Conservation (phyloP, 2,329 filamentous ascomycete species). For the Colletotrichum tamarilloi region DNA sequence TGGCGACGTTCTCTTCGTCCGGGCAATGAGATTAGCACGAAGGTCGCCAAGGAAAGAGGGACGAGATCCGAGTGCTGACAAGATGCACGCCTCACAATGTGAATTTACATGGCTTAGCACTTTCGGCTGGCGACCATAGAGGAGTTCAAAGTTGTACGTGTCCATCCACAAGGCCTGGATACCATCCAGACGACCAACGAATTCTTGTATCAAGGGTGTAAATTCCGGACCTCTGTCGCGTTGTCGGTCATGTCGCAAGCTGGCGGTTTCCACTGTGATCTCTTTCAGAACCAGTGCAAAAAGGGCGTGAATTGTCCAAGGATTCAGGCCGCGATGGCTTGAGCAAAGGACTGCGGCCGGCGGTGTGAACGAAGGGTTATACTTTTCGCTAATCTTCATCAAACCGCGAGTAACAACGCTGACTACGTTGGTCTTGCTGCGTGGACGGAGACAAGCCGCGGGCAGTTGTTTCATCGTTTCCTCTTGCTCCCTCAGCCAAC, state of each 20-base stretch:
- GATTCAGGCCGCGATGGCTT: slow-evolving; percentile 53
- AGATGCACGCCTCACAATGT: slow-evolving; percentile 64
- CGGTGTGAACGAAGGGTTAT: slow-evolving; percentile 40
- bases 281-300: slow-evolving; percentile 56
- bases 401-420: slow-evolving; percentile 46
- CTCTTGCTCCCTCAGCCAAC: slow-evolving; percentile 51
- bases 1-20: slow-evolving; percentile 46
- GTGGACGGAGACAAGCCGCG: slow-evolving; percentile 42
- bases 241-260: slow-evolving; percentile 41
- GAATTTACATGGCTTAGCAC: slow-evolving; percentile 43
- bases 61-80: slow-evolving; percentile 59
- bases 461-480: slow-evolving; percentile 38
- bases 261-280: slow-evolving; percentile 46
- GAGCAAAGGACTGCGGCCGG: slow-evolving; percentile 52
- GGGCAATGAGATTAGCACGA: slow-evolving; percentile 53
- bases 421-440: slow-evolving; percentile 39
- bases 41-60: slow-evolving; percentile 56
- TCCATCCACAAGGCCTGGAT: slow-evolving; percentile 54
- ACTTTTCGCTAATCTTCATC: slow-evolving; percentile 44
- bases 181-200: slow-evolving; percentile 46
- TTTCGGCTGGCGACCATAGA: slow-evolving; percentile 46
- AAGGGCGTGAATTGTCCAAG: slow-evolving; percentile 55
- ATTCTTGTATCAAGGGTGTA: slow-evolving; percentile 24
- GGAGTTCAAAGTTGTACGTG: slow-evolving; percentile 45
- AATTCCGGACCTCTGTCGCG: background rate